Evolutionary conservation across 2,329 filamentous ascomycete genomes (phyloP), one percentile per base, ranked within the genome.

Genomic region (Verticillium nubilum): DNA sequence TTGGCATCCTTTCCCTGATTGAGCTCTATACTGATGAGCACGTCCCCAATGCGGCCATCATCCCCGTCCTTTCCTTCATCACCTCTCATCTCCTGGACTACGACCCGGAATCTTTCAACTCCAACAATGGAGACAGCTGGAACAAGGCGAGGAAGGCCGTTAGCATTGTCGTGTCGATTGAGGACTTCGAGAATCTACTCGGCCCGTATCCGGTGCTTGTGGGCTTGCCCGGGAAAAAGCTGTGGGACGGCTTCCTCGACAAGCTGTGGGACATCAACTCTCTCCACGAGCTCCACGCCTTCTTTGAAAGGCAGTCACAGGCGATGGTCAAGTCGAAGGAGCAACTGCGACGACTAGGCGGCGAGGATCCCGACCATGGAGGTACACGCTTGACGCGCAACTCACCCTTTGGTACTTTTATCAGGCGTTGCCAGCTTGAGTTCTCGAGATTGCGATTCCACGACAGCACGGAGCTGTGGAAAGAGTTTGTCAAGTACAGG

Each of bases 241-340:
- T 97, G n/a, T 95, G 93, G 86, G 92, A 98, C 69, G 78, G 89
- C 2, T 91, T 97, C 59, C 81, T 98, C 13, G 84, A 85, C 59
- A 88, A 87, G 63, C 77, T 98, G 26, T 98, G 95, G 94, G 81
- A 82, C 17, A 85, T 98, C 64, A 86, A 93, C 69, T 94, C 89
- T 23, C 82, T 96, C 12, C 86, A 98, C 74, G 85, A 87, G 0
- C 76, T 98, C n/a, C 86, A 93, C 68, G 78, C 80, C 2, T 94
- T 96, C 71, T 91, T 96, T 68, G 81, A 83, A 29, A 76, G 77
- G 25, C 79, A 89, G 17, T 74, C 78, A 4, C 72, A 74, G 26
- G 74, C 91, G 31, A 73, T 95, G 55, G 80, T 79, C 59, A 88
- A 84, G 68, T 81, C 83, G 17, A 84, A 83, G 64, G 85, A 87